Base-by-base conservation (phyloP, 345 rosid species). In the Pugionium dolabratum region DNA sequence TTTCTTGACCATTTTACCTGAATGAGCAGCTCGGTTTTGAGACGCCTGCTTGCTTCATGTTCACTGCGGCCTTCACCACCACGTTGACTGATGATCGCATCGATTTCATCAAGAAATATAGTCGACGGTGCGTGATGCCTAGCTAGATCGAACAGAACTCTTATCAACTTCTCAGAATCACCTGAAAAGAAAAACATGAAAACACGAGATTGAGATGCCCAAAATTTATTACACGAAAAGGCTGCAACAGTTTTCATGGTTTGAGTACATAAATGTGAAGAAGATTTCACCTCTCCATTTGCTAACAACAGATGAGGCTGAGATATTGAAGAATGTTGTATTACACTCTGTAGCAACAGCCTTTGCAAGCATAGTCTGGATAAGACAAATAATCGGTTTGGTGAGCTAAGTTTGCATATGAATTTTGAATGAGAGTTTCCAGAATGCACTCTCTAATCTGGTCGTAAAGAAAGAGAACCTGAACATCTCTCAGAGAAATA, bases 281-380 rank as follows among this genome's bases (percentile, higher is more conserved):
- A 32, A 52, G 28, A 32, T 18, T n/a, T 31, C 4, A 63, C 74
- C 78, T 48, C 98, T 90, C 98, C 98, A 93, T 84, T 93, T 93
- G 86, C 98, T 93, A 62, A 93, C 98, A 36, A 93, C 90, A 33
- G 98, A 93, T 50, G 98, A 93, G 67, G 98, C 98, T 30, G 98
- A 93, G 57, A 93, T 93, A 43, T 93, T 93, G 83, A 93, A 93
- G 81, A 93, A 93, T 6, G 98, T 93, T 9, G 98, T 93, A 56
- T 93, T 88, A 84, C 98, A 93, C 75, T 93, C 98, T 31, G 98
- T 90, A 51, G 98, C 98, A 73, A 93, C 96, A 54, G 98, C 98
- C 81, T 90, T 88, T n/a, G 98, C 98, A 69, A 93, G 96, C 98
- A 93, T 88, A 50, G 99, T 94, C 99, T 94, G 85, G 30, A 45